Evolutionary conservation across 2,329 filamentous ascomycete genomes (phyloP), one percentile per base, ranked within the genome.

Genomic region (Huntiella savannae): DNA sequence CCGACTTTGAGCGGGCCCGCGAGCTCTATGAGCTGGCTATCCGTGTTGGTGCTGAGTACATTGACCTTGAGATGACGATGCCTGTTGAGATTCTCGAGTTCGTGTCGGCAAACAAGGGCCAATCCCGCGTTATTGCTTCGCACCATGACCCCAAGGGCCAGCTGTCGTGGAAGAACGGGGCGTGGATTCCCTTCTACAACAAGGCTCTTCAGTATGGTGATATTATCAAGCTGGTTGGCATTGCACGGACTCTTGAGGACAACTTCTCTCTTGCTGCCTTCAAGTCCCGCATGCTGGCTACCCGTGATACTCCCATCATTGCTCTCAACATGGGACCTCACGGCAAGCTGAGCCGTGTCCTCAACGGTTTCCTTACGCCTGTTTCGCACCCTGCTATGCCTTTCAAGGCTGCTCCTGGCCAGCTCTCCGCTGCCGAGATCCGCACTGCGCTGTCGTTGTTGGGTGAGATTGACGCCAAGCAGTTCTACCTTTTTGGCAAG

Each of bases 291-390:
- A 86, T 87, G 62, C 67, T 75, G 34, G 66, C 70, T 17, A 73
- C 82, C 1, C 81, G 92, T 57, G 70, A 80, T 45, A 76, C 77
- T n/a, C 88, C 87, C 1, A 65, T 98, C 47, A 95, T 98, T 54
- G 85, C 82, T 1, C 81, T 98, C 58, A 98, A 98, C 62, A 96
- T 98, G 88, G 87, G 88, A 28, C 68, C 75, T 41, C 67, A 74
- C 19, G 91, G 91, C 42, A 91, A 94, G 63, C 71, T 95, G 37
- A 94, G 85, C 56, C 79, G 91, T 33, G 79, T 98, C 39, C 66
- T 92, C 49, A 98, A 98, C 61, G 70, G 73, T 28, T 96, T 96
- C 67, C 76, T 98, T 66, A 96, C 91, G 0, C 91, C 91, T 0
- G 91, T 98, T 11, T 86, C 85, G 3, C 91, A 96, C 59, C 82